Evolutionary conservation across 2,329 filamentous ascomycete species (phyloP).

Genomic region (Aspergillus oerlinghausenensis): DNA sequence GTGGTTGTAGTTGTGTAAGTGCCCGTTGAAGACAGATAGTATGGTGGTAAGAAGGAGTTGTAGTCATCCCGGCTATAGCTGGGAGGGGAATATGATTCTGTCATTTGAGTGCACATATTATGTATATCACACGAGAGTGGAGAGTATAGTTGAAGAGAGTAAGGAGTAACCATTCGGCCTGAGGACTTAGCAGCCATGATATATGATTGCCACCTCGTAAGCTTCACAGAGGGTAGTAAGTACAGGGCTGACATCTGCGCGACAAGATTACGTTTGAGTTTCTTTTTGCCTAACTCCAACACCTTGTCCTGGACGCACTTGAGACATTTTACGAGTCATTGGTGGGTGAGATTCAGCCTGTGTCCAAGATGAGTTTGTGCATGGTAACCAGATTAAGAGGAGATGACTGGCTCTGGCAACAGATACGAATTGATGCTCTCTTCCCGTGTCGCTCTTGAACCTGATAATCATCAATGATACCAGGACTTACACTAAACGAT

Average conservation of each 20-base stretch:
- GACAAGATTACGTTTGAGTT: neutral
- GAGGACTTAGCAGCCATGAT: neutral
- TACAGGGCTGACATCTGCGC: neutral
- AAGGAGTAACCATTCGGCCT: neutral
- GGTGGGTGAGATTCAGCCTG: neutral
- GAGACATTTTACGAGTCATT: neutral
- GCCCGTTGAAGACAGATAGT: neutral
- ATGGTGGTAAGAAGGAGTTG: neutral
- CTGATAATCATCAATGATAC: neutral
- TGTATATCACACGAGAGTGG: neutral
- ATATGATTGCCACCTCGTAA: neutral
- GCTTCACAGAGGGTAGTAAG: neutral
- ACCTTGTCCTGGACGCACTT: neutral
- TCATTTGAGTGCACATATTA: neutral
- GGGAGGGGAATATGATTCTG: neutral
- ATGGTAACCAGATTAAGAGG: too few relatives aligned
- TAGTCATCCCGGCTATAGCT: neutral
- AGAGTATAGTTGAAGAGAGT: neutral
- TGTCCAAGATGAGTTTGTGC: neutral
- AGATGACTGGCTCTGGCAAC: neutral
- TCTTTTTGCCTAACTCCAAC: neutral
- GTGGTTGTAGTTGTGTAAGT: neutral
- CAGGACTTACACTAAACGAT: neutral
- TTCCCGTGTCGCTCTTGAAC: neutral
- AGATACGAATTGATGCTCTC: neutral